These are phyloP conservation scores for Sambucus nigra DNA, from an alignment of 129 eudicot species.

Conservation along the genomic window DNA sequence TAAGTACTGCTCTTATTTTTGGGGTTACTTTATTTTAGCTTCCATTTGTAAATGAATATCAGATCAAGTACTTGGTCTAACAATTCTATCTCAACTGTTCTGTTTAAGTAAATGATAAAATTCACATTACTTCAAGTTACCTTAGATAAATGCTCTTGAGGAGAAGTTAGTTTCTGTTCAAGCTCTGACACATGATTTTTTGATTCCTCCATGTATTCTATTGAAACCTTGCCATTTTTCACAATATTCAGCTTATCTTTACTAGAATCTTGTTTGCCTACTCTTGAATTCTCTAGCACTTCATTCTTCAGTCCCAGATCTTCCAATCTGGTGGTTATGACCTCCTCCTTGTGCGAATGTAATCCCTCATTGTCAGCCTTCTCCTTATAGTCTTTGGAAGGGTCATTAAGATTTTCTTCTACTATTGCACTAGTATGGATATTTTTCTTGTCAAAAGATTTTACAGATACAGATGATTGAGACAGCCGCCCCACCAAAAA, in stretches of 20 bases:
- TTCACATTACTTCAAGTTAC: slow-evolving; percentile 15
- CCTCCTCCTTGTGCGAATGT: slow-evolving; percentile 11
- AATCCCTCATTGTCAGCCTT: slow-evolving; percentile 15
- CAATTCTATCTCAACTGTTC: not conserved
- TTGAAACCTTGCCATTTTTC: slow-evolving; percentile 9
- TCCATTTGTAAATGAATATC: not conserved
- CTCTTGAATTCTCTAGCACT: slow-evolving; percentile 1
- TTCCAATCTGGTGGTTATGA: slow-evolving; percentile 14
- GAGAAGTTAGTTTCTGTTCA: slow-evolving; percentile 17
- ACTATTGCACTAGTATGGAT: slow-evolving; percentile 5
- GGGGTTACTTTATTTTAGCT: not conserved
- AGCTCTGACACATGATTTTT: slow-evolving; percentile 9
- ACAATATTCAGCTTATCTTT: not conserved
- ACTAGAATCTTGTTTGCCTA: not conserved
- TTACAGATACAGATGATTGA: slow-evolving; percentile 27
- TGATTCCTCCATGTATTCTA: not conserved
- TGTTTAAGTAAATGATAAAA: not conserved
- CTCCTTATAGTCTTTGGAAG: not conserved
- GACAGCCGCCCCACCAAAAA: slow-evolving; percentile 67
- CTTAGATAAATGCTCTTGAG: slow-evolving; percentile 23
- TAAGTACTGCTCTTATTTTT: not conserved
- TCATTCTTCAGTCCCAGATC: slow-evolving; percentile 19
- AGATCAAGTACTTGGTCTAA: not conserved
- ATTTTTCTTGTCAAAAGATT: slow-evolving; percentile 13
- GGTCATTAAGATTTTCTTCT: not conserved